A percentile compares a stretch with the other conserved stretches of the same genome.
Evolutionary conservation across 495 filamentous ascomycete species (phyloP).

Genomic region (Aspergillus coremiiformis): DNA sequence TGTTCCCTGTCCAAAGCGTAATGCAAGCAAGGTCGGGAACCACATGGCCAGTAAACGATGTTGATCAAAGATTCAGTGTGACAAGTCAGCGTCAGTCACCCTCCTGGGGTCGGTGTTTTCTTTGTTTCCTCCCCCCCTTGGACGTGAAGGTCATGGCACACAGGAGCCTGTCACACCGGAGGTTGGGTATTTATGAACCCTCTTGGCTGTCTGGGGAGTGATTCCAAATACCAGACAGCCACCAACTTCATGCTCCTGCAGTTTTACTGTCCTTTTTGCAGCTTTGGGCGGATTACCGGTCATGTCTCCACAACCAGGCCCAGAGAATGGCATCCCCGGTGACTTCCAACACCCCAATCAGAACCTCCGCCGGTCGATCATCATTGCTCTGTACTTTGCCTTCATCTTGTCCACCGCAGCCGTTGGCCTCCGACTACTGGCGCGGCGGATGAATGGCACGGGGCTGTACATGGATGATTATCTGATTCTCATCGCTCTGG

Average conservation of each 20-base stretch:
- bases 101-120: not conserved
- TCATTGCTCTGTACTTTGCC: conserved; percentile 24
- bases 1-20: too few species aligned
- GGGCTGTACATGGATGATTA: conserved; percentile 30
- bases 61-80: not conserved
- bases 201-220: not conserved
- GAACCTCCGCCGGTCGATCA: conserved; percentile 19
- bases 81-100: not conserved
- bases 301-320: conserved; percentile 1
- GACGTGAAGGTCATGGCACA: not conserved
- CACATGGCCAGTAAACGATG: not conserved
- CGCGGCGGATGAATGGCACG: conserved; percentile 20
- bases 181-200: not conserved
- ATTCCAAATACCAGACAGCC: conserved; percentile 4
- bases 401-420: conserved; percentile 24
- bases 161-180: too few species aligned
- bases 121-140: not conserved
- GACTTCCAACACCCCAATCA: conserved; percentile 13
- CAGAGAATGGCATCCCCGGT: not conserved
- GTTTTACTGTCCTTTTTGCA: not conserved
- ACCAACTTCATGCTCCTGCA: not conserved
- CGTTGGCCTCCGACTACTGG: conserved; percentile 24
- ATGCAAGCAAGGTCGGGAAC: too few species aligned
- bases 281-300: not conserved
- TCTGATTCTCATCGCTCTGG: conserved; percentile 31